Percentiles rank a stretch among this genome's conserved stretches.
Conservation (phyloP, 176 grass and related monocot species). For the Themeda triandra region DNA sequence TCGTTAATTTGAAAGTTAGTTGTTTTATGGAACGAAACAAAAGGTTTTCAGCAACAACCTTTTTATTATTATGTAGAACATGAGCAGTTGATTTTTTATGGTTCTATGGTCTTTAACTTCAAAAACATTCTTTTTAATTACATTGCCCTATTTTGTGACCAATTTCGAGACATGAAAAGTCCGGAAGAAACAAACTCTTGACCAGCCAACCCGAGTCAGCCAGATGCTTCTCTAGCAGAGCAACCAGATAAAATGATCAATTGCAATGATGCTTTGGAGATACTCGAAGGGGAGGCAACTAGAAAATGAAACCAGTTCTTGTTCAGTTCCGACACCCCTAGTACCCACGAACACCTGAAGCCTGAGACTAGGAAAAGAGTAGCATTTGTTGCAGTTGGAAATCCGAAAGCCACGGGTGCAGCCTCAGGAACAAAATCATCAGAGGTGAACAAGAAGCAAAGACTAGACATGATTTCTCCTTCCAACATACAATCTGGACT, state of each 20-base stretch:
- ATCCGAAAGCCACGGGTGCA: slow-evolving; percentile 5
- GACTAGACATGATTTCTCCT: slow-evolving; percentile 20
- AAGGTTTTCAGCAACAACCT: slow-evolving; percentile 2
- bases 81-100: background rate
- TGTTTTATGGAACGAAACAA: background rate
- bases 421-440: slow-evolving; percentile 4
- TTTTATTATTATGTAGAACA: background rate
- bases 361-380: slow-evolving; percentile 42
- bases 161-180: background rate
- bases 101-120: background rate
- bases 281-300: background rate
- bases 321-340: background rate
- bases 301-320: background rate
- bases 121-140: background rate
- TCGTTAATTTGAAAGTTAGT: background rate
- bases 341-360: slow-evolving; percentile 6
- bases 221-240: background rate
- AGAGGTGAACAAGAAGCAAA: slow-evolving; percentile 42
- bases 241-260: slow-evolving; percentile 31
- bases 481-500: slow-evolving; percentile 16
- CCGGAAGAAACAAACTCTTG: background rate
- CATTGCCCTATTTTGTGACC: background rate
- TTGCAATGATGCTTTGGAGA: background rate
- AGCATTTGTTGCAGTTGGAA: slow-evolving; percentile 58
- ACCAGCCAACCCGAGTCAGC: background rate